A percentile compares a stretch with the other conserved stretches of the same genome.
Evolutionary conservation across 2,329 filamentous ascomycete species (phyloP).

Genomic region (Scleromitrula shiraiana): DNA sequence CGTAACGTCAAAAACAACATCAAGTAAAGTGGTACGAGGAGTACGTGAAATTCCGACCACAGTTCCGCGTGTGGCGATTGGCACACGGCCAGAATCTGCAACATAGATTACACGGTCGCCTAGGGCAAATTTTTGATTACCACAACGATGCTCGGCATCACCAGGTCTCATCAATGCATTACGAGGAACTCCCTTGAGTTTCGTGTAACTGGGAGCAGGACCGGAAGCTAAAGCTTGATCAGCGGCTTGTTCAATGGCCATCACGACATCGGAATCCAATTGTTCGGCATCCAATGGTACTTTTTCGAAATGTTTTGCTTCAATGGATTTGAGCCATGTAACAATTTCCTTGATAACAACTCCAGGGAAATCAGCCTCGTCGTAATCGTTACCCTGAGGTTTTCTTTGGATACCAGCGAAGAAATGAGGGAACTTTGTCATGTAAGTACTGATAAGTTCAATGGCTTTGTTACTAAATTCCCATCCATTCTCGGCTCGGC

Average conservation of each 20-base stretch:
- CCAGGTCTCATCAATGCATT: conserved; percentile 85
- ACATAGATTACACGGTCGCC: conserved; percentile 93
- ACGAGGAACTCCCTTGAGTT: conserved; percentile 73
- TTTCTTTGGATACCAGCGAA: conserved; percentile 82
- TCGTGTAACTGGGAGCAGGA: conserved; percentile 52
- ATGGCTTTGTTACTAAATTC: conserved; percentile 87
- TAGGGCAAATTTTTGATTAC: conserved; percentile 73
- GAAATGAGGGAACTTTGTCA: conserved; percentile 91
- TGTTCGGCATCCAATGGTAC: conserved; percentile 97
- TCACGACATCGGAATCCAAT: conserved; percentile 84
- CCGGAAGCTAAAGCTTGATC: conserved; percentile 51
- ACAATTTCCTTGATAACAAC: conserved; percentile 87
- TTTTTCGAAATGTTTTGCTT: conserved; percentile 85
- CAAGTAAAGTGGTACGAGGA: conserved; percentile 70
- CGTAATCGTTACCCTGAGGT: conserved; percentile 75
- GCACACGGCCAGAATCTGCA: conserved; percentile 86
- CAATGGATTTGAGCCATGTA: conserved; percentile 83
- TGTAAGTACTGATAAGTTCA: conserved; percentile 75
- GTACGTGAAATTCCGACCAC: conserved; percentile 93
- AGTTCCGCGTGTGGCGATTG: conserved; percentile 83
- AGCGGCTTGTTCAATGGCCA: conserved; percentile 67
- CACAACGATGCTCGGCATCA: conserved; percentile 88
- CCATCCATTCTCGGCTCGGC: conserved; percentile 81
- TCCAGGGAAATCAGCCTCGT: conserved; percentile 77
- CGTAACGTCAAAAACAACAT: conserved; percentile 86